These are phyloP conservation scores for Aspergillus hancockii DNA, from an alignment of 495 filamentous ascomycete genomes.

Conservation along the genomic window DNA sequence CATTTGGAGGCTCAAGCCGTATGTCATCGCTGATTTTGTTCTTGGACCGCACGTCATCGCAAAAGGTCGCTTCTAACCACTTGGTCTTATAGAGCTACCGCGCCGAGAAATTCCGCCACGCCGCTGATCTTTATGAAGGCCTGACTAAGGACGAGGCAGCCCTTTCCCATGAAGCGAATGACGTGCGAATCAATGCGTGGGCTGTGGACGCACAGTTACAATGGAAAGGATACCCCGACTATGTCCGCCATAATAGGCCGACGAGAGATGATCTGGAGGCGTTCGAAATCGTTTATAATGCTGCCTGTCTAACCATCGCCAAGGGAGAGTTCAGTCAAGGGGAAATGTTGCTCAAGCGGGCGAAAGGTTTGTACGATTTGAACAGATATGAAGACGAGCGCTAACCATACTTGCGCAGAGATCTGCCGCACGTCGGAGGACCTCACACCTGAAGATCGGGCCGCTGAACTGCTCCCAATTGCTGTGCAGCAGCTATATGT, in stretches of 20 bases:
- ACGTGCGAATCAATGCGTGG: slow-evolving; percentile 80
- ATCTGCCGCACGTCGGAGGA: slow-evolving; percentile 85
- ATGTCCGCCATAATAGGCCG: slow-evolving; percentile 56
- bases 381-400: background rate
- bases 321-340: slow-evolving; percentile 73
- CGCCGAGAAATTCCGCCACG: slow-evolving; percentile 74
- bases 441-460: slow-evolving; percentile 78
- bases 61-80: slow-evolving; percentile 10
- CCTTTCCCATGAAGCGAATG: slow-evolving; percentile 71
- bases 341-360: slow-evolving; percentile 76
- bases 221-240: slow-evolving; percentile 66
- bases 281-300: slow-evolving; percentile 94
- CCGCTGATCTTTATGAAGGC: slow-evolving; percentile 67
- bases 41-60: background rate
- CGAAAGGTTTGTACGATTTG: slow-evolving; percentile 55
- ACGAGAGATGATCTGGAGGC: slow-evolving; percentile 78
- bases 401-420: slow-evolving; percentile 47
- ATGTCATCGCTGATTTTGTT: slow-evolving; percentile 26
- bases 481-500: slow-evolving; percentile 85
- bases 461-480: slow-evolving; percentile 81
- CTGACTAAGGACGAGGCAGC: slow-evolving; percentile 51
- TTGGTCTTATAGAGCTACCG: slow-evolving; percentile 65
- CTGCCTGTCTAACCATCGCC: slow-evolving; percentile 82
- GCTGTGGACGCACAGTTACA: slow-evolving; percentile 85
- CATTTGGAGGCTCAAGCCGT: slow-evolving; percentile 90